Percentiles rank a stretch among this genome's conserved stretches.
These are phyloP conservation scores for Mycena vitilis DNA, from an alignment of 768 basidiomycete genomes.

Conservation along the genomic window DNA sequence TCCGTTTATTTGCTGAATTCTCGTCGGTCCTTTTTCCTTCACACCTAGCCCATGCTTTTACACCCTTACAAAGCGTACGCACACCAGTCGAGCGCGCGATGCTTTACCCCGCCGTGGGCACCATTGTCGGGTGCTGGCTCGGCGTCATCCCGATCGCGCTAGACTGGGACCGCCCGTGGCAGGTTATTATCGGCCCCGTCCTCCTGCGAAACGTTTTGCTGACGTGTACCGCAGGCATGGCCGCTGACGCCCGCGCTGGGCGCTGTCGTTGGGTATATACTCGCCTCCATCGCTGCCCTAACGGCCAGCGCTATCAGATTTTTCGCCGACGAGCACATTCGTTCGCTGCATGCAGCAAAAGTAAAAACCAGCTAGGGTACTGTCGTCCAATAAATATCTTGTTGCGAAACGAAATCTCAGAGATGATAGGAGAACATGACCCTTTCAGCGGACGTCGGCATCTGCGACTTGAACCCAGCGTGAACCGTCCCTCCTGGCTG, in stretches of 20 bases:
- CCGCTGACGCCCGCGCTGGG: conserved; percentile 84
- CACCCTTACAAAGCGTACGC: conserved; percentile 52
- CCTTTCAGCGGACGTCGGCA: too few relatives aligned
- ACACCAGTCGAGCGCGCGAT: conserved; percentile 82
- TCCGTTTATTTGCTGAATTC: conserved; percentile 83
- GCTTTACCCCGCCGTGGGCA: conserved; percentile 82
- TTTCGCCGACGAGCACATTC: conserved; percentile 54
- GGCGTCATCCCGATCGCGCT: conserved; percentile 89
- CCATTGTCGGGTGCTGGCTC: conserved; percentile 82
- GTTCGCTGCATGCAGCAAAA: conserved; percentile 39
- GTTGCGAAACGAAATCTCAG: too few relatives aligned
- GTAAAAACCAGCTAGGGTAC: conserved; percentile 32
- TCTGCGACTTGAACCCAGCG: too few relatives aligned
- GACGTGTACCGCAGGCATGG: conserved; percentile 70
- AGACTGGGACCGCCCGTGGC: conserved; percentile 99
- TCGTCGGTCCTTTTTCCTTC: conserved; percentile 59
- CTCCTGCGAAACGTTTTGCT: conserved; percentile 11
- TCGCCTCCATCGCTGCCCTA: conserved; percentile 68
- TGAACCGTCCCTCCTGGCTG: too few relatives aligned
- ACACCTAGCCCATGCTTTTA: background rate
- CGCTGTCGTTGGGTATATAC: conserved; percentile 74
- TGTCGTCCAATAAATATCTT: too few relatives aligned
- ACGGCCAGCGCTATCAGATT: conserved; percentile 52
- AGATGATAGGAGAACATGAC: too few relatives aligned
- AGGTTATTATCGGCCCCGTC: conserved; percentile 59